Conservation (phyloP, 805 yeast species). For the Myxozyma kluyveri region DNA sequence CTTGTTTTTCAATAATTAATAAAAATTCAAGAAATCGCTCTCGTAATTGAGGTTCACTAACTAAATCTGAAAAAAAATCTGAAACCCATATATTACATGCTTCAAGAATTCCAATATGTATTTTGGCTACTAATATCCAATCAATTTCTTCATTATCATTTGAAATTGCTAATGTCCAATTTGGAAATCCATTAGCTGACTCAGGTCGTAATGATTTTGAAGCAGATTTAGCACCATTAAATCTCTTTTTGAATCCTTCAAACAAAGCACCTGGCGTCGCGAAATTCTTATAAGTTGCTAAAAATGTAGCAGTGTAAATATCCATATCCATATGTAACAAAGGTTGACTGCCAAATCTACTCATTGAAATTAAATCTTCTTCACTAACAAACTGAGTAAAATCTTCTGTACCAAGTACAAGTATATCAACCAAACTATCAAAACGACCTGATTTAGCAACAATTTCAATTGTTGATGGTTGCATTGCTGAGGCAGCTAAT, state of each 20-base stretch:
- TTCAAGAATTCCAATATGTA: constrained; percentile 78
- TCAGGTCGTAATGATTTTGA: constrained; percentile 50
- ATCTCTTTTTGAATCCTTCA: constrained; percentile 54
- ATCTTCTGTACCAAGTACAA: constrained; percentile 67
- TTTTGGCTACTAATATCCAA: constrained; percentile 66
- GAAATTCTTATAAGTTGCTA: constrained; percentile 66
- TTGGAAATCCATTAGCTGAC: constrained; percentile 27
- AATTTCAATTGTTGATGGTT: constrained; percentile 41
- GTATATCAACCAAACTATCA: constrained; percentile 72
- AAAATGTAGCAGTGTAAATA: constrained; percentile 62
- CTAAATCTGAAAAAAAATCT: constrained; percentile 72
- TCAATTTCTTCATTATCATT: constrained; percentile 51
- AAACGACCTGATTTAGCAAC: constrained; percentile 67
- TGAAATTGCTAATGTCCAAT: constrained; percentile 31
- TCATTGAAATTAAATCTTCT: constrained; percentile 26
- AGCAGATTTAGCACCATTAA: constrained; percentile 61
- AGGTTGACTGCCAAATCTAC: constrained; percentile 14
- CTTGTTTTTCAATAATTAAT: constrained; percentile 65
- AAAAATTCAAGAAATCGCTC: constrained; percentile 60
- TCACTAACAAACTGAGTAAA: constrained; percentile 43
- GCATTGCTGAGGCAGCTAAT: no score
- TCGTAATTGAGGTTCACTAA: constrained; percentile 62
- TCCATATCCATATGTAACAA: constrained; percentile 61
- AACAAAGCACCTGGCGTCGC: constrained; percentile 55
- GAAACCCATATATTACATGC: constrained; percentile 67